Evolutionary conservation across 2,329 filamentous ascomycete species (phyloP).

Genomic region (Alternaria gaisen): DNA sequence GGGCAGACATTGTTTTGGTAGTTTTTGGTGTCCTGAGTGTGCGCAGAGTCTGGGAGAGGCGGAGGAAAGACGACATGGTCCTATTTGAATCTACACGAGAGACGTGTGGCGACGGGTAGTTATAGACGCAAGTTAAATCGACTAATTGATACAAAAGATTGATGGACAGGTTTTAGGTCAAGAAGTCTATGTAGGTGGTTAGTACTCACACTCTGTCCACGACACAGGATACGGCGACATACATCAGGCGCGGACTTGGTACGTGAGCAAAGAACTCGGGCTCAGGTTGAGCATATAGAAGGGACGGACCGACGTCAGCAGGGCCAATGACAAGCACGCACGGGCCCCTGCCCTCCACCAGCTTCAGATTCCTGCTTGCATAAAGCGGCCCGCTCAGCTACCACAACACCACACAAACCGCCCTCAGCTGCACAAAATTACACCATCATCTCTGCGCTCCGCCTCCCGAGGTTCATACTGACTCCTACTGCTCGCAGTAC

Average conservation of each 20-base stretch:
- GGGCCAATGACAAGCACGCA: slow-evolving; percentile 33
- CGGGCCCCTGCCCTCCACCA: slow-evolving; percentile 32
- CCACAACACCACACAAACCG: slow-evolving; percentile 36
- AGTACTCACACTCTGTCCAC: not conserved
- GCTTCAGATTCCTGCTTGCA: slow-evolving; percentile 38
- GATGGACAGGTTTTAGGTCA: not conserved
- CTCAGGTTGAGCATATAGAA: not conserved
- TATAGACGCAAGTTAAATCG: not conserved
- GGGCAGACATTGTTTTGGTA: slow-evolving; percentile 20
- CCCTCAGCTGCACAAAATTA: slow-evolving; percentile 33
- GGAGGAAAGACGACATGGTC: slow-evolving; percentile 17
- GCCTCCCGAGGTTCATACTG: slow-evolving; percentile 18
- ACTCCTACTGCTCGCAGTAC: slow-evolving; percentile 15
- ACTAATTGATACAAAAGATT: not conserved
- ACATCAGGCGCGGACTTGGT: not conserved
- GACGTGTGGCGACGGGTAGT: not conserved
- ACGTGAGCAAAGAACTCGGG: not conserved
- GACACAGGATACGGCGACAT: not conserved
- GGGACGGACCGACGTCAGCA: slow-evolving; percentile 28
- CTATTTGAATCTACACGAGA: not conserved
- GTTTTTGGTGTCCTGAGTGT: slow-evolving; percentile 5
- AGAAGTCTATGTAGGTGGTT: not conserved
- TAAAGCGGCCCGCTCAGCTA: slow-evolving; percentile 41
- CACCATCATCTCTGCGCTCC: slow-evolving; percentile 23
- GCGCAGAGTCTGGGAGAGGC: slow-evolving; percentile 21